A percentile compares a stretch with the other conserved stretches of the same genome.
Evolutionary conservation across 306 rosid species (phyloP).

Genomic region (Biancaea sappan): DNA sequence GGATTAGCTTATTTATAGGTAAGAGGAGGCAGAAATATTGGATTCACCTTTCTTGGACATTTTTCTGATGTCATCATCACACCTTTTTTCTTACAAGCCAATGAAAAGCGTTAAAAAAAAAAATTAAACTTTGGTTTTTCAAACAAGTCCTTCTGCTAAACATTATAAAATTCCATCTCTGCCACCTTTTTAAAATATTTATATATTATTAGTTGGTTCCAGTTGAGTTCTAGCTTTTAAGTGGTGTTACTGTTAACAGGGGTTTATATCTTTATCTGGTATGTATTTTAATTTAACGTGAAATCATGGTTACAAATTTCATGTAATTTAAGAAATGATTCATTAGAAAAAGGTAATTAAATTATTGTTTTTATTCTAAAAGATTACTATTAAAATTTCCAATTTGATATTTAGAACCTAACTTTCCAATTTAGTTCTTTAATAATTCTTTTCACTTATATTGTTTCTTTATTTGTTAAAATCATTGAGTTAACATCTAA

Average conservation of each 20-base stretch:
- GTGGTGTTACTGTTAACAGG: slow-evolving; percentile 29
- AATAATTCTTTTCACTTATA: too few species aligned
- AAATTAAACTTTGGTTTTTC: slow-evolving; percentile 3
- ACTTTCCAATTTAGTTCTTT: too few species aligned
- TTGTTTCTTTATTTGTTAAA: too few species aligned
- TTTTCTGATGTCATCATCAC: slow-evolving; percentile 25
- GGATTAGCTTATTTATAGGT: slow-evolving; percentile 35
- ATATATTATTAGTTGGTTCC: too few species aligned
- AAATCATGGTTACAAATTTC: background rate
- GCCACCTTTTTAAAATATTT: background rate
- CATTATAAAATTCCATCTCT: background rate
- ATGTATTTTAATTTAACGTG: slow-evolving; percentile 15
- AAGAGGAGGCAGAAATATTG: slow-evolving; percentile 19
- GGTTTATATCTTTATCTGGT: too few species aligned
- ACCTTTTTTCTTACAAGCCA: slow-evolving; percentile 27
- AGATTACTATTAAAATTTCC: too few species aligned
- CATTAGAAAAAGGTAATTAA: too few species aligned
- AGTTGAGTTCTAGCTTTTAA: background rate
- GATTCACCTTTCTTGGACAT: slow-evolving; percentile 28
- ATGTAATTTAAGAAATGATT: background rate
- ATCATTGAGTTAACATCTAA: too few species aligned
- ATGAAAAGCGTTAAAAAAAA: too few species aligned
- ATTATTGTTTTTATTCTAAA: too few species aligned
- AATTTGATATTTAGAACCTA: too few species aligned
- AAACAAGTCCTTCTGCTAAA: slow-evolving; percentile 5